A percentile compares a stretch with the other conserved stretches of the same genome.
Evolutionary conservation across 2,329 filamentous ascomycete genomes (phyloP).

Genomic region (Daldinia sp.): DNA sequence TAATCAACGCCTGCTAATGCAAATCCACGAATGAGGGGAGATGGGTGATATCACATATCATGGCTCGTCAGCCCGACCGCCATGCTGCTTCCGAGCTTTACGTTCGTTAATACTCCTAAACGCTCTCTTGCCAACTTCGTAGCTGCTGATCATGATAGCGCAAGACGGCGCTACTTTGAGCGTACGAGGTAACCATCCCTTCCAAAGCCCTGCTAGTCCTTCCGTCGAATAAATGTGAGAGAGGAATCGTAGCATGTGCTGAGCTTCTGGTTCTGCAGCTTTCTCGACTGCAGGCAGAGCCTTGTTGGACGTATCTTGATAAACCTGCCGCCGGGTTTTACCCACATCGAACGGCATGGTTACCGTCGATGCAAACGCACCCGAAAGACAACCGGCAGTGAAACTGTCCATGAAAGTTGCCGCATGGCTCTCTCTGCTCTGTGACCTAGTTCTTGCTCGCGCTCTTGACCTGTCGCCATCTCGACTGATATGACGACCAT

Average conservation of each 20-base stretch:
- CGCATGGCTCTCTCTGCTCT: slow-evolving; percentile 76
- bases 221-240: slow-evolving; percentile 91
- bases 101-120: slow-evolving; percentile 79
- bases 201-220: slow-evolving; percentile 84
- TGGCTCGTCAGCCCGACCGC: slow-evolving; percentile 28
- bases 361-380: slow-evolving; percentile 84
- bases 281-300: slow-evolving; percentile 47
- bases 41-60: slow-evolving; percentile 36
- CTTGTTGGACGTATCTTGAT: slow-evolving; percentile 65
- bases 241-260: slow-evolving; percentile 84
- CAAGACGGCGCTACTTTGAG: slow-evolving; percentile 96
- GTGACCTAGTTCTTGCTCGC: slow-evolving; percentile 64
- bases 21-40: slow-evolving; percentile 41
- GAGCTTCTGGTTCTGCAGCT: slow-evolving; percentile 73
- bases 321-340: slow-evolving; percentile 93
- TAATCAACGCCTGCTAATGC: slow-evolving; percentile 51
- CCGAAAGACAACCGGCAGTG: slow-evolving; percentile 83
- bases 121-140: slow-evolving; percentile 93
- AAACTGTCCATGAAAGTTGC: slow-evolving; percentile 91
- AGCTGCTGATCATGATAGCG: slow-evolving; percentile 99
- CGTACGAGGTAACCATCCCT: slow-evolving; percentile 89
- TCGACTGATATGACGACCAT: slow-evolving; percentile 57
- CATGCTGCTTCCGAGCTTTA: slow-evolving; percentile 47
- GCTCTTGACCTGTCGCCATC: slow-evolving; percentile 54
- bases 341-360: slow-evolving; percentile 98